These are phyloP conservation scores for Acer saccharum DNA, from an alignment of 345 rosid species.

Conservation along the genomic window DNA sequence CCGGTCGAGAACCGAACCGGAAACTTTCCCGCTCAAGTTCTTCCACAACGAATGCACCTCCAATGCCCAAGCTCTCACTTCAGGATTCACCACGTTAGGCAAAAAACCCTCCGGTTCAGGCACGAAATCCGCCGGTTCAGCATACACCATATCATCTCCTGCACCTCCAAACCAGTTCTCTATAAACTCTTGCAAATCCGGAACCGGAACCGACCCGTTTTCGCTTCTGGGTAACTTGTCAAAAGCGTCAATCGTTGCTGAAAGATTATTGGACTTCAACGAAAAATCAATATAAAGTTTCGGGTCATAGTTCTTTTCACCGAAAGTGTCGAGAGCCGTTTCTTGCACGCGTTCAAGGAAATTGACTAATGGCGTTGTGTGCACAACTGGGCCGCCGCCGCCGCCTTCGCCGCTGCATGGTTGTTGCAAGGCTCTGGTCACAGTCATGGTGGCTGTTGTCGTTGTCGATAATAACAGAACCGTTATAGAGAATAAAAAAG, in stretches of 20 bases:
- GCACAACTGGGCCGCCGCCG: constrained; percentile 34
- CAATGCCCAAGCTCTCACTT: constrained; percentile 79
- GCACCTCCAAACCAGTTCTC: constrained; percentile 45
- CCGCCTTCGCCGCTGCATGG: constrained; percentile 17
- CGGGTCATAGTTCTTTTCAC: constrained; percentile 51
- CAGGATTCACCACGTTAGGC: constrained; percentile 60
- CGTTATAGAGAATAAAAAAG: background rate
- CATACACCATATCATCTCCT: constrained; percentile 56
- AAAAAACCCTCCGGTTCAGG: constrained; percentile 66
- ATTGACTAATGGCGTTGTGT: constrained; percentile 41
- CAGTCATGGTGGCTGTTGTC: background rate
- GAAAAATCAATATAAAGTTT: constrained; percentile 73
- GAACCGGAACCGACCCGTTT: constrained; percentile 34
- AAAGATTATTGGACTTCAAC: constrained; percentile 47
- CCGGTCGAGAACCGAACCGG: constrained; percentile 46
- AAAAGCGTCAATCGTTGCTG: constrained; percentile 50
- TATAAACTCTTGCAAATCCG: constrained; percentile 33
- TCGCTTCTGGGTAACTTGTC: constrained; percentile 41
- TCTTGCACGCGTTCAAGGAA: constrained; percentile 74
- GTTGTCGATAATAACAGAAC: background rate
- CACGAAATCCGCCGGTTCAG: constrained; percentile 62
- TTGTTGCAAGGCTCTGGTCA: background rate
- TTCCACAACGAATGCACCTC: constrained; percentile 85
- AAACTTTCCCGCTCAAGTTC: constrained; percentile 59
- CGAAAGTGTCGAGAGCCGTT: constrained; percentile 54